Conservation (phyloP, 208 protist species). For the Histomonas meleagridis region DNA sequence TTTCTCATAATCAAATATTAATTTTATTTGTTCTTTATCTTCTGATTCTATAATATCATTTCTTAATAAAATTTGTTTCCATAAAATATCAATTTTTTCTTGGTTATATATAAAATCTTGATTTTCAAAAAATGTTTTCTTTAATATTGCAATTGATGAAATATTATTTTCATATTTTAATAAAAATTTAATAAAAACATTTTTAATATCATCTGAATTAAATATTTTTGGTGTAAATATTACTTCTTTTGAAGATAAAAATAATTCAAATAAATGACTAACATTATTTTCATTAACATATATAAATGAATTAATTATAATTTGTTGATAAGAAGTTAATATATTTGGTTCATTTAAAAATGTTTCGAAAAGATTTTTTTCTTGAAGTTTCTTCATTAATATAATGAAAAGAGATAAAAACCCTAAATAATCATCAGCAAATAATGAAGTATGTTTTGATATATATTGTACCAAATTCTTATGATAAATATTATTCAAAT, state of each 20-base stretch:
- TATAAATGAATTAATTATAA: neutral
- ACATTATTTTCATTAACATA: too few relatives aligned
- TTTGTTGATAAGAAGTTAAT: neutral
- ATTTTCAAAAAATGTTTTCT: conserved; percentile 1
- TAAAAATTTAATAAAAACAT: too few relatives aligned
- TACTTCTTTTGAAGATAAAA: too few relatives aligned
- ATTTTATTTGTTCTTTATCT: neutral
- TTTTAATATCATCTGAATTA: too few relatives aligned
- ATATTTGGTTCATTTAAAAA: neutral
- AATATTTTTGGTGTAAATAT: too few relatives aligned
- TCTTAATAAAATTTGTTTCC: too few relatives aligned
- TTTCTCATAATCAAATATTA: neutral
- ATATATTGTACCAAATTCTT: neutral
- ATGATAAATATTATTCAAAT: neutral
- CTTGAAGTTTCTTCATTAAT: neutral
- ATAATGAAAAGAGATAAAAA: neutral
- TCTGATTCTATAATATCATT: too few relatives aligned
- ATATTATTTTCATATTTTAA: too few relatives aligned
- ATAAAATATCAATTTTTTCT: neutral
- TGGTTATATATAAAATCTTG: neutral
- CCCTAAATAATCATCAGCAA: neutral
- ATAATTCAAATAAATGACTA: too few relatives aligned
- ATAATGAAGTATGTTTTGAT: neutral
- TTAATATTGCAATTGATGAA: too few relatives aligned
- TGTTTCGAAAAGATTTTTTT: neutral